Evolutionary conservation across 1,284 basidiomycete species (phyloP).

Genomic region (Pholiota adiposa): DNA sequence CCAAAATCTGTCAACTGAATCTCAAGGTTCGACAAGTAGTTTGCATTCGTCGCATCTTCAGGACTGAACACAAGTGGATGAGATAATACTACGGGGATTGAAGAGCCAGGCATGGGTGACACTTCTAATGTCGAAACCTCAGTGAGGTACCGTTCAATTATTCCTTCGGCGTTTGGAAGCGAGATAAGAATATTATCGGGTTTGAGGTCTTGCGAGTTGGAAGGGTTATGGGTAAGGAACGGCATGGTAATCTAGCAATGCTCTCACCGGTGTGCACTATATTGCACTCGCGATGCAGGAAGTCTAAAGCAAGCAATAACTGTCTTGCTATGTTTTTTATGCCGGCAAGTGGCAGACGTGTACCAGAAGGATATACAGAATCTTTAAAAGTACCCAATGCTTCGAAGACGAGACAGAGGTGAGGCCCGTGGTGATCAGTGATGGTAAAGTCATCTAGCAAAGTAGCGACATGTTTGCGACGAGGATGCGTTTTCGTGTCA

Average conservation of each 20-base stretch:
- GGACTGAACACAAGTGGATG: constrained; percentile 4
- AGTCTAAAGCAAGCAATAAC: constrained; percentile 10
- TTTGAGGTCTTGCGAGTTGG: constrained; percentile 17
- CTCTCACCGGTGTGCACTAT: constrained; percentile 17
- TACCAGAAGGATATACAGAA: neutral
- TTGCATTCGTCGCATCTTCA: constrained; percentile 1
- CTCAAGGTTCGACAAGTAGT: too few species aligned
- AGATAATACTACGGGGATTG: constrained; percentile 7
- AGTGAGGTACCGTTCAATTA: neutral
- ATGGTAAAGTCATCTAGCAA: constrained; percentile 15
- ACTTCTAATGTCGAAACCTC: neutral
- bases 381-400: constrained; percentile 4
- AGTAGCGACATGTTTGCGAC: constrained; percentile 10
- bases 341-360: constrained; percentile 8
- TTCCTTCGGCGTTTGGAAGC: constrained; percentile 6
- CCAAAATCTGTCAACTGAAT: constrained; percentile 19
- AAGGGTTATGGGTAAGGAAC: neutral
- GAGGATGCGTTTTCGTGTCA: constrained; percentile 5
- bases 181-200: constrained; percentile 19
- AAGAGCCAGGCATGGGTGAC: neutral
- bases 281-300: constrained; percentile 14
- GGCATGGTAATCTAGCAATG: neutral
- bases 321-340: constrained; percentile 11
- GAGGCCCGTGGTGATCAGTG: constrained; percentile 9
- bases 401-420: constrained; percentile 16